Evolutionary conservation across 805 yeast genomes (phyloP).

Genomic region (Starmerella stigmatis): DNA sequence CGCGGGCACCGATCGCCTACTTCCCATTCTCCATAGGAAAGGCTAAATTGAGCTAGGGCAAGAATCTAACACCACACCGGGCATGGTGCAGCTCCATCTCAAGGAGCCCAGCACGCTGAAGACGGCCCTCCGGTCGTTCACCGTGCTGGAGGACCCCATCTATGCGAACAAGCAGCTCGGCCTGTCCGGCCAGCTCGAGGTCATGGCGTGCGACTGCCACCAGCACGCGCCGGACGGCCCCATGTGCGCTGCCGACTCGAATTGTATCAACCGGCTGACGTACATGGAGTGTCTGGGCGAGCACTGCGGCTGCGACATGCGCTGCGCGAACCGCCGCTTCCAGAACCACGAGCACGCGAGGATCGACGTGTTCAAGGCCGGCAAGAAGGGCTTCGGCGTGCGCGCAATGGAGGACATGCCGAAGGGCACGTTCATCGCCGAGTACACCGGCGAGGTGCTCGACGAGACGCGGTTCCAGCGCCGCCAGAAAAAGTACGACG

Average conservation of each 20-base stretch:
- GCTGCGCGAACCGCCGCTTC: constrained; percentile 79
- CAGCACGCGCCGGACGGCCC: constrained; percentile 30
- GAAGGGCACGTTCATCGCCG: constrained; percentile 68
- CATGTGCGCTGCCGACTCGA: constrained; percentile 79
- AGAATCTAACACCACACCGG: neutral
- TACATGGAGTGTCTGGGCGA: constrained; percentile 80
- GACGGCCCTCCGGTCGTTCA: constrained; percentile 57
- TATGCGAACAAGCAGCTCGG: constrained; percentile 59
- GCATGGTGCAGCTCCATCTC: constrained; percentile 19
- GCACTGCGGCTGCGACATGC: constrained; percentile 44
- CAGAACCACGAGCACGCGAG: constrained; percentile 64
- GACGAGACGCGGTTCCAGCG: constrained; percentile 65
- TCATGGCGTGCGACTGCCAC: constrained; percentile 88
- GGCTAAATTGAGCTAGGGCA: neutral
- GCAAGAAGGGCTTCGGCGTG: constrained; percentile 80
- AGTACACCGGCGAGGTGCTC: constrained; percentile 88
- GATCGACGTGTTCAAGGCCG: constrained; percentile 76
- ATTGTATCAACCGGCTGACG: constrained; percentile 85
- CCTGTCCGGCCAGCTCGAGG: constrained; percentile 61
- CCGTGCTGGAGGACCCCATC: constrained; percentile 45
- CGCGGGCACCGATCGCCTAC: too few relatives aligned
- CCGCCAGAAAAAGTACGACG: constrained; percentile 59
- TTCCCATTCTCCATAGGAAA: constrained; percentile 1
- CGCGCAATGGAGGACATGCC: constrained; percentile 53
- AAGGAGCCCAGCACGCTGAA: constrained; percentile 26